phyloP scores from a whole-genome alignment of 1,284 basidiomycete genomes.

The Lentinus polychrous region DNA sequence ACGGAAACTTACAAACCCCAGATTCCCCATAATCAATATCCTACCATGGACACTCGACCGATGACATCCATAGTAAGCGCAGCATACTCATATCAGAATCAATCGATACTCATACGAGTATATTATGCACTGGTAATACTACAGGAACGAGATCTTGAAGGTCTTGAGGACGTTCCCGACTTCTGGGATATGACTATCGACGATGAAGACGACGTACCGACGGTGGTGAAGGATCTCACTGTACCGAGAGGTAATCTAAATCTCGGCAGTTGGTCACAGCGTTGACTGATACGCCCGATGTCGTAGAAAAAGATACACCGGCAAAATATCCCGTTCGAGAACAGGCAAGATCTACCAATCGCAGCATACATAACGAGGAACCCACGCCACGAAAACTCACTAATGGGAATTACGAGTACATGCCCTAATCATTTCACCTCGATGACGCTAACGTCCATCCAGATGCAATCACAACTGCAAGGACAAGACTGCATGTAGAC shows the following conservation, averaged over 20 bases:
- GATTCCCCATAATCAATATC: constrained; percentile 49
- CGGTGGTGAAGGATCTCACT: constrained; percentile 27
- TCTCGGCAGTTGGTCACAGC: background rate
- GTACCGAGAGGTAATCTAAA: constrained; percentile 1
- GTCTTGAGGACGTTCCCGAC: constrained; percentile 56
- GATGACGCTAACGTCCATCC: background rate
- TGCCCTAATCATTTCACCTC: background rate
- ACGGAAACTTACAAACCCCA: constrained; percentile 49
- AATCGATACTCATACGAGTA: no score
- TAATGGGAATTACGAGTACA: constrained; percentile 52
- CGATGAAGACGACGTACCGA: constrained; percentile 23
- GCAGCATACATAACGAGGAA: constrained; percentile 22
- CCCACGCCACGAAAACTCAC: constrained; percentile 27
- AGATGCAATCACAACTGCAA: constrained; percentile 80
- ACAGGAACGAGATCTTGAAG: constrained; percentile 47
- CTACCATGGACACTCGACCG: constrained; percentile 65
- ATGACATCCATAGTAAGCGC: constrained; percentile 41
- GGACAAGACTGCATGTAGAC: constrained; percentile 65
- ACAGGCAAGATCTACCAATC: constrained; percentile 3
- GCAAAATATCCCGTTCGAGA: background rate
- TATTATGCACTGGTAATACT: no score
- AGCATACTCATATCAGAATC: background rate
- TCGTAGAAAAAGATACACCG: no score
- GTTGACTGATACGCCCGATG: no score
- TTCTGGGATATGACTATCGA: constrained; percentile 52